Evolutionary conservation across 768 basidiomycete species (phyloP).

Genomic region (Hysterangium stoloniferum): DNA sequence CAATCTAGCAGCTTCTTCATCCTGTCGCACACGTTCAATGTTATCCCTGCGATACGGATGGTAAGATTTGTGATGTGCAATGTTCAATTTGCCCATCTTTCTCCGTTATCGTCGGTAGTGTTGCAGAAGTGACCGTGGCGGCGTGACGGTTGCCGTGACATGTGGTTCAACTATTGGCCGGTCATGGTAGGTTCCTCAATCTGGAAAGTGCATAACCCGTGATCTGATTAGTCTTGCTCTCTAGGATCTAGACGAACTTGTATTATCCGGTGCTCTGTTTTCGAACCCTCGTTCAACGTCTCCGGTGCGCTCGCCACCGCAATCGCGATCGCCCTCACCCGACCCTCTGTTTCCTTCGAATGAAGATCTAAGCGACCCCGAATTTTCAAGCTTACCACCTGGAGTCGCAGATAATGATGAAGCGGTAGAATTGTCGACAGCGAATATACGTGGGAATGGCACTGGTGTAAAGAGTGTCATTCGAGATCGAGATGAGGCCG

Average conservation of each 20-base stretch:
- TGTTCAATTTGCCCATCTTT: conserved; percentile 77
- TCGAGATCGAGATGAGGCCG: conserved; percentile 69
- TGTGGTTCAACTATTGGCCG: background rate
- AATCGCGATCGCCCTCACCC: conserved; percentile 32
- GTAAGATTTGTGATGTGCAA: conserved; percentile 88
- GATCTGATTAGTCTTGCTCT: background rate
- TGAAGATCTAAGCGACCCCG: conserved; percentile 7
- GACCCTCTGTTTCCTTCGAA: conserved; percentile 8
- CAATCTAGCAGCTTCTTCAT: conserved; percentile 70
- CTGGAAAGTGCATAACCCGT: background rate
- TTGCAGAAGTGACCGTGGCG: background rate
- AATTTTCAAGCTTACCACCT: conserved; percentile 14
- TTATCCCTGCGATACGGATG: conserved; percentile 83
- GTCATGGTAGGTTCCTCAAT: background rate
- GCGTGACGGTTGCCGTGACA: background rate
- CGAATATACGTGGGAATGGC: conserved; percentile 79
- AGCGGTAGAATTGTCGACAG: conserved; percentile 21
- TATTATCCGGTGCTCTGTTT: conserved; percentile 75
- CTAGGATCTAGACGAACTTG: conserved; percentile 55
- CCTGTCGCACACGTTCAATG: conserved; percentile 67
- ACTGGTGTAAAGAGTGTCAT: conserved; percentile 89
- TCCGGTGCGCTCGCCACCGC: conserved; percentile 56
- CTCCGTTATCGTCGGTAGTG: background rate
- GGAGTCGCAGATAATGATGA: conserved; percentile 16
- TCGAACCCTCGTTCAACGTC: conserved; percentile 48